phyloP scores from a whole-genome alignment of 1,139 yeast species.

The Blastobotrys apis region DNA sequence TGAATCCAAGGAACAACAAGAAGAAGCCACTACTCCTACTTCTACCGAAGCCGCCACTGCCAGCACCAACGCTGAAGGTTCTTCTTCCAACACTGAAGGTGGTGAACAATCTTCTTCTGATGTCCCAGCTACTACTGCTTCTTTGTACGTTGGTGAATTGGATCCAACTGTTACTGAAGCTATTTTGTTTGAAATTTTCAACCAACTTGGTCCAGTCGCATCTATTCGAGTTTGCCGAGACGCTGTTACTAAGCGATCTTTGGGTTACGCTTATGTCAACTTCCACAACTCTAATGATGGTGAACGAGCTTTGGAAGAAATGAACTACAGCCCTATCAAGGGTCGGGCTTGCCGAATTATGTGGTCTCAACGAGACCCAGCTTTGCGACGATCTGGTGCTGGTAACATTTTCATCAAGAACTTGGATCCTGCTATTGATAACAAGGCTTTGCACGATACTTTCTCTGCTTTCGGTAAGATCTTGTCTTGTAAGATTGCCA shows the following conservation, averaged over 20 bases:
- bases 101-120: conserved; percentile 27
- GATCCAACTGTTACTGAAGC: conserved; percentile 94
- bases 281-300: conserved; percentile 88
- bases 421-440: conserved; percentile 97
- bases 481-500: conserved; percentile 95
- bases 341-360: conserved; percentile 98
- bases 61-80: conserved; percentile 21
- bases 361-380: conserved; percentile 99
- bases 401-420: conserved; percentile 98
- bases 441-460: conserved; percentile 97
- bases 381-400: conserved; percentile 90
- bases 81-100: conserved; percentile 20
- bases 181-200: conserved; percentile 86
- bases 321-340: conserved; percentile 90
- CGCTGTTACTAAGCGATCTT: conserved; percentile 92
- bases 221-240: conserved; percentile 99
- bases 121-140: conserved; percentile 58
- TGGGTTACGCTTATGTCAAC: conserved; percentile 98
- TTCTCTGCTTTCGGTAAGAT: conserved; percentile 96
- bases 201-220: conserved; percentile 92
- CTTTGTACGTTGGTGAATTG: conserved; percentile 96
- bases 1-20: conserved; percentile 18
- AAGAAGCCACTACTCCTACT: conserved; percentile 18
- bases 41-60: conserved; percentile 23
- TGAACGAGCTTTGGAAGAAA: conserved; percentile 89